Percentiles rank a stretch among this genome's conserved stretches.
phyloP scores from a whole-genome alignment of 192 early-diverging fungal genomes.

The Umbelopsis sp. region DNA sequence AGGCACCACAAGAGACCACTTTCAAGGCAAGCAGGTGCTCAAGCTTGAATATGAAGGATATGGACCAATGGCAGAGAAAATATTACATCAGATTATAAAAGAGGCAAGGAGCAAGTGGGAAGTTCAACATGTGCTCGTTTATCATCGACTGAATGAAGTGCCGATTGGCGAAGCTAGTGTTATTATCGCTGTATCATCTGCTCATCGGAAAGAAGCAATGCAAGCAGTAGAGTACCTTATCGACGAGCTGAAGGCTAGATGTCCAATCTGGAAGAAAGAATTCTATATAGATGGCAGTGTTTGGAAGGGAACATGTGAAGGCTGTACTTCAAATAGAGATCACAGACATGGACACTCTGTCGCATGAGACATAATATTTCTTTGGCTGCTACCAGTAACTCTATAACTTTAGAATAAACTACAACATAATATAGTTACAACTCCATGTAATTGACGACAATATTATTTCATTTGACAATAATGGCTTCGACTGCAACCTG shows the following conservation, averaged over 20 bases:
- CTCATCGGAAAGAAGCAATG: constrained; percentile 79
- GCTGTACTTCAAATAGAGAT: constrained; percentile 84
- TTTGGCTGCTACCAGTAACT: neutral
- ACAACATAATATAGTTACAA: neutral
- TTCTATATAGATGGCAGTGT: constrained; percentile 76
- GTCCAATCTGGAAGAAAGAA: constrained; percentile 97
- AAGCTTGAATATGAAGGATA: constrained; percentile 87
- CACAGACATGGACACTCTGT: constrained; percentile 79
- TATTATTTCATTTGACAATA: neutral
- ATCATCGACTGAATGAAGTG: constrained; percentile 80
- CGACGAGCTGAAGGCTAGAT: constrained; percentile 82
- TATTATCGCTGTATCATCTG: constrained; percentile 75
- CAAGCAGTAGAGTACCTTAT: constrained; percentile 81
- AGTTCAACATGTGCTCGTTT: constrained; percentile 70
- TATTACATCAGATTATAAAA: constrained; percentile 61
- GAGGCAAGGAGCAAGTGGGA: constrained; percentile 66
- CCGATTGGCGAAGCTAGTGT: constrained; percentile 83
- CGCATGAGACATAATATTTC: constrained; percentile 50
- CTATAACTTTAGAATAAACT: neutral
- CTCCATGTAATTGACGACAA: constrained; percentile 1
- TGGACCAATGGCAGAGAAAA: constrained; percentile 81
- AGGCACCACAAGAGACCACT: constrained; percentile 85
- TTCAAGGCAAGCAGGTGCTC: constrained; percentile 74
- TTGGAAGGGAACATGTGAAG: constrained; percentile 38
- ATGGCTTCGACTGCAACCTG: neutral